Evolutionary conservation across 2,329 filamentous ascomycete genomes (phyloP).

Genomic region (Alternaria rosae): DNA sequence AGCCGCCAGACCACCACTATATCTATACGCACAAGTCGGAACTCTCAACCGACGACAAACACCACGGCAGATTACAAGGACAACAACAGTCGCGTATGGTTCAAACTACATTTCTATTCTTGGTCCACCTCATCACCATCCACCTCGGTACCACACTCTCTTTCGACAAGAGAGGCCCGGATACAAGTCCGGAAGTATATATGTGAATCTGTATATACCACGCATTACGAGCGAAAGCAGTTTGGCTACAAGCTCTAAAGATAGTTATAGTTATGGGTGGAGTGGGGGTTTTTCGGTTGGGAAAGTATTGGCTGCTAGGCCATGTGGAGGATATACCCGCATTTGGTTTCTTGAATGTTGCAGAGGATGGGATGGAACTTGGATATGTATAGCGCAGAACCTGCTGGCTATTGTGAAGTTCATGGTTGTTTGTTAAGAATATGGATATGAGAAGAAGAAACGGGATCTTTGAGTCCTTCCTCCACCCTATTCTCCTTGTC

Average conservation of each 20-base stretch:
- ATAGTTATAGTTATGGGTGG: background rate
- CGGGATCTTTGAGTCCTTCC: background rate
- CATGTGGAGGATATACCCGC: constrained; percentile 7
- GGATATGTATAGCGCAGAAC: background rate
- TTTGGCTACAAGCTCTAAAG: background rate
- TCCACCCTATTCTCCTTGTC: background rate
- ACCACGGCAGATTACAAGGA: constrained; percentile 6
- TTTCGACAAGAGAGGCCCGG: background rate
- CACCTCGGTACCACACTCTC: background rate
- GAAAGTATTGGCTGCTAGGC: constrained; percentile 4
- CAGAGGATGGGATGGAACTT: background rate
- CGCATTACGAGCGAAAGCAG: background rate
- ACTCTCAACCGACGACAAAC: background rate
- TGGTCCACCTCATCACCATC: background rate
- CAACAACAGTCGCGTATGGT: background rate
- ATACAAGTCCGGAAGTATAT: constrained; percentile 7
- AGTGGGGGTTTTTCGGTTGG: background rate
- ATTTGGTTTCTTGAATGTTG: background rate
- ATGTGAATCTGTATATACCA: background rate
- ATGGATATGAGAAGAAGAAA: too few relatives aligned
- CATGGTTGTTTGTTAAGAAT: background rate
- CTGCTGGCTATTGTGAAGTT: background rate
- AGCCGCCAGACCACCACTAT: background rate
- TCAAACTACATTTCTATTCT: background rate
- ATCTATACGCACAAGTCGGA: background rate